Evolutionary conservation across 1,284 basidiomycete genomes (phyloP), one percentile per base, ranked within the genome.

Genomic region (Phylloboletellus chloephorus): DNA sequence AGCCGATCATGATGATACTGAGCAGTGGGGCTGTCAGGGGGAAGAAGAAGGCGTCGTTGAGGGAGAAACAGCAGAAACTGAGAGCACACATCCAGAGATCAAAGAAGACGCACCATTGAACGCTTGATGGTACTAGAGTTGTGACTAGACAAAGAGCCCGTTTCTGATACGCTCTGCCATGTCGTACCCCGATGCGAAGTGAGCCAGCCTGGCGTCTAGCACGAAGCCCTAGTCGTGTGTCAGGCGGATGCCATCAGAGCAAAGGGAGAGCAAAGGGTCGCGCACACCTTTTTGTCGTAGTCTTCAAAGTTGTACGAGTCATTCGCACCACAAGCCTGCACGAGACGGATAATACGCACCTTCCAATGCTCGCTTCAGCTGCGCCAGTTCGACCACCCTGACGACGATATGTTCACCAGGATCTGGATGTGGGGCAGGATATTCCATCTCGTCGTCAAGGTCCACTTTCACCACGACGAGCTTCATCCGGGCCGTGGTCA

Each of bases 1-100:
- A 95, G 64, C 91, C 91, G 11, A 74, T 94, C 52, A 94, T 94
- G 91, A 94, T 94, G 90, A 79, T 88, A 39, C 66, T 89, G 51
- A 73, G 79, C 35, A 87, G 86, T 58, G 71, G 73, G 39, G 72
- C 84, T 38, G 87, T 93, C 32, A 68, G 74, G 51, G 74, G 85
- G 17, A 94, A 95, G 73, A 93, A 91, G 71, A 92, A 89, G 70
- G 85, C 83, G 31, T 87, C 82, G 6, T 64, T 95, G 58, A 72
- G 85, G 53, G 85, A 94, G 52, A 94, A 94, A 66, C 90, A 93
- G 65, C 76, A 72, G 52, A 82, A 78, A 57, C 54, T 88, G 54
- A 67, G 84, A 44, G 79, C 77, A 43, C 86, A 88, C 60, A 84
- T 87, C 32, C 76, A 83, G 8, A 73, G 71, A 48, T 71, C 74